Conservation (phyloP, 805 yeast genomes). For the Candida alai region DNA sequence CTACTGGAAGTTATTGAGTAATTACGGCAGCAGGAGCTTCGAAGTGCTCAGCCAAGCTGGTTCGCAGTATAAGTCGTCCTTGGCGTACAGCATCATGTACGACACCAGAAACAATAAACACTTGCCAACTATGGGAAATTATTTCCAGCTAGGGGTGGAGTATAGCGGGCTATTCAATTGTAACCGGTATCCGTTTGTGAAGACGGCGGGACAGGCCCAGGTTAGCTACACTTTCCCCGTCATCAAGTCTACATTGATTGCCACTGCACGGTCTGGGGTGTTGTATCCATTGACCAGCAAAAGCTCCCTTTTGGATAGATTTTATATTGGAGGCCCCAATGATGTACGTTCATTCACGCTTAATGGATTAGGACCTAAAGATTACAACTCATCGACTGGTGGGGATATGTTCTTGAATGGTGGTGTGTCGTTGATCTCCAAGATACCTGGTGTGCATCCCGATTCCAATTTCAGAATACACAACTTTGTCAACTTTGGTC, state of each 20-base stretch:
- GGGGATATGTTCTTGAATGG: conserved; percentile 48
- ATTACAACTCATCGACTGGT: conserved; percentile 46
- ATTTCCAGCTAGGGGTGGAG: conserved; percentile 35
- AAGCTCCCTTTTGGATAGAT: conserved; percentile 46
- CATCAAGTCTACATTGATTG: conserved; percentile 17
- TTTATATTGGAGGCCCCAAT: conserved; percentile 57
- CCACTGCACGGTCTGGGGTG: conserved; percentile 31
- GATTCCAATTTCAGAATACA: conserved; percentile 49
- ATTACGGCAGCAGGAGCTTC: conserved; percentile 24
- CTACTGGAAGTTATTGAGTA: conserved; percentile 35
- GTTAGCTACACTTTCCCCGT: conserved; percentile 21
- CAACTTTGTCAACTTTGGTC: conserved; percentile 46
- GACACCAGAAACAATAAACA: conserved; percentile 44
- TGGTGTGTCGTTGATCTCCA: conserved; percentile 43
- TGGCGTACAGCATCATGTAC: conserved; percentile 35
- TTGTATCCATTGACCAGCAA: conserved; percentile 18
- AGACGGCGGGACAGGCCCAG: conserved; percentile 39
- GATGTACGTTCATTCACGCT: conserved; percentile 51
- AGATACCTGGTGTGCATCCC: conserved; percentile 36
- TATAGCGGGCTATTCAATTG: conserved; percentile 26
- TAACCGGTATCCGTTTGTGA: conserved; percentile 34
- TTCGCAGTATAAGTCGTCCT: conserved; percentile 41
- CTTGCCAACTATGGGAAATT: conserved; percentile 42
- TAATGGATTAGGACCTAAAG: conserved; percentile 55
- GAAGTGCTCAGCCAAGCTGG: conserved; percentile 42